Evolutionary conservation across 2,329 filamentous ascomycete genomes (phyloP).

Genomic region (Alternaria viburni): DNA sequence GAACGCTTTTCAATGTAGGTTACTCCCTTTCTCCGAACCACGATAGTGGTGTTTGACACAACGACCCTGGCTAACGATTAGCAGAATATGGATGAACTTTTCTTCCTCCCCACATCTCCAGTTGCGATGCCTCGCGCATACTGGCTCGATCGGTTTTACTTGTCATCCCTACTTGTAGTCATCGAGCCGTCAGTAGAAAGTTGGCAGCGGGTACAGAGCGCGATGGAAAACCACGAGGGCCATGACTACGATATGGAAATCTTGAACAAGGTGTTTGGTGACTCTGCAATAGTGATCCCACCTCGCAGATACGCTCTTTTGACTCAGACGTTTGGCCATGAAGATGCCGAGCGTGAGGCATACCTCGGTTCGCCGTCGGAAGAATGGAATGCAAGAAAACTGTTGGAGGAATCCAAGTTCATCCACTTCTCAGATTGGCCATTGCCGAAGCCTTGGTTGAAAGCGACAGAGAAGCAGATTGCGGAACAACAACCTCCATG

Average conservation of each 20-base stretch:
- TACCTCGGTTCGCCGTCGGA: constrained; percentile 55
- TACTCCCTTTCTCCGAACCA: too few relatives aligned
- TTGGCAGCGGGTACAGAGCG: constrained; percentile 42
- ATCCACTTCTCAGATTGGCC: constrained; percentile 64
- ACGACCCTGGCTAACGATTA: neutral
- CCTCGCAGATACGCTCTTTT: neutral
- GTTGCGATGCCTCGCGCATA: constrained; percentile 74
- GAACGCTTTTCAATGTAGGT: neutral
- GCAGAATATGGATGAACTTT: constrained; percentile 70
- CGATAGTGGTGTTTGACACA: neutral
- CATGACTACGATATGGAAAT: neutral
- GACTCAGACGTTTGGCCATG: neutral
- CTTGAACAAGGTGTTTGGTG: neutral
- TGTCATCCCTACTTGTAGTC: constrained; percentile 66
- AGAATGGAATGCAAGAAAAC: constrained; percentile 62
- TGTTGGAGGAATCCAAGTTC: constrained; percentile 64
- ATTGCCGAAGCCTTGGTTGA: neutral
- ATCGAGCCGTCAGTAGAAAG: constrained; percentile 63
- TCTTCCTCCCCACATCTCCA: constrained; percentile 63
- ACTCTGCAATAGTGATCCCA: neutral
- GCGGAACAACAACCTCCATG: neutral
- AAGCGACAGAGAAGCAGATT: neutral
- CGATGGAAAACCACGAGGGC: constrained; percentile 21
- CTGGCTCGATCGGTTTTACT: constrained; percentile 59
- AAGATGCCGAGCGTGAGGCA: constrained; percentile 49